phyloP scores from a whole-genome alignment of 345 rosid genomes.

The Pseudoturritis turrita region DNA sequence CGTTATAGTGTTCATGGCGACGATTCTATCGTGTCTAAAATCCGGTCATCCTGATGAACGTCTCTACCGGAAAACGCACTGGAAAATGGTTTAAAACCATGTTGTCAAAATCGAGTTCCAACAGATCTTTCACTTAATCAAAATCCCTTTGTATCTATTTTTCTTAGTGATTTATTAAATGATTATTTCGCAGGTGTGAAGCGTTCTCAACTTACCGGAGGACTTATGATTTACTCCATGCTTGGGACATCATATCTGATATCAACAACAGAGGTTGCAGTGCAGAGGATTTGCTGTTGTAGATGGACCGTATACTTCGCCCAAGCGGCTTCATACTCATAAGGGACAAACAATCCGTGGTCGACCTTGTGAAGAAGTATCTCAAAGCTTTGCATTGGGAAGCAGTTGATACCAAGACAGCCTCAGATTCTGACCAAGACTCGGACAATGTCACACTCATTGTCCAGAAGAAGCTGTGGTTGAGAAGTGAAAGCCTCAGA shows the following conservation, averaged over 20 bases:
- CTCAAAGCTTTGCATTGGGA: slow-evolving; percentile 83
- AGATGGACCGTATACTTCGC: slow-evolving; percentile 93
- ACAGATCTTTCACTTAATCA: neutral
- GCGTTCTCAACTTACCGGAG: slow-evolving; percentile 86
- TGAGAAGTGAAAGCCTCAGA: slow-evolving; percentile 76
- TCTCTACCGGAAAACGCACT: too few relatives aligned
- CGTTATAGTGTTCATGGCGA: too few relatives aligned
- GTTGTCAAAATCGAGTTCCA: too few relatives aligned
- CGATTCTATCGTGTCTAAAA: too few relatives aligned
- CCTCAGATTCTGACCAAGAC: slow-evolving; percentile 55
- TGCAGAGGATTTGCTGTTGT: slow-evolving; percentile 70
- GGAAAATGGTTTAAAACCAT: too few relatives aligned
- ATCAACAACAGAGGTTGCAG: slow-evolving; percentile 75
- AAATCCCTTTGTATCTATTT: neutral
- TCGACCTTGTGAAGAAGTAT: slow-evolving; percentile 66
- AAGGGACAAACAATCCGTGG: slow-evolving; percentile 60
- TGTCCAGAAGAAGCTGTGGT: slow-evolving; percentile 80
- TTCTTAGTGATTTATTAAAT: neutral
- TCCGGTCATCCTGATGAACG: too few relatives aligned
- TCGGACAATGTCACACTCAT: slow-evolving; percentile 36
- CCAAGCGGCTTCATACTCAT: slow-evolving; percentile 78
- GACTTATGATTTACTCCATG: slow-evolving; percentile 85
- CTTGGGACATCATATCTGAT: slow-evolving; percentile 67
- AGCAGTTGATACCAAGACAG: slow-evolving; percentile 52
- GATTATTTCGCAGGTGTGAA: slow-evolving; percentile 61